These are phyloP conservation scores for Aspergillus hortae DNA, from an alignment of 2,329 filamentous ascomycete genomes.

Conservation along the genomic window DNA sequence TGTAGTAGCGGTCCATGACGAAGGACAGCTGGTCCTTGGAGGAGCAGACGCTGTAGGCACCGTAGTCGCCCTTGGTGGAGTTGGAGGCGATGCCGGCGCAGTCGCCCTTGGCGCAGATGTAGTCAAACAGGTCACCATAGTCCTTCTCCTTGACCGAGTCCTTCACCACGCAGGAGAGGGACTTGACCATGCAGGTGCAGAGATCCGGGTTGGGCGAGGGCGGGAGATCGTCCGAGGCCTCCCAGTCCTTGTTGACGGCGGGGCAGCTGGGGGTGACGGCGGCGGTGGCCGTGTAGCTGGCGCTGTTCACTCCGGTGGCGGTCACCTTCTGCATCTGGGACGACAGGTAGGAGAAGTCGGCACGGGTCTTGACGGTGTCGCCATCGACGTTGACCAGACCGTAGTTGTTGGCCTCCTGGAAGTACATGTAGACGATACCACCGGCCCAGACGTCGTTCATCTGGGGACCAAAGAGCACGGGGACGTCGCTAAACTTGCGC, in stretches of 20 bases:
- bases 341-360: slow-evolving; percentile 72
- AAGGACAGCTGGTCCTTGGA: slow-evolving; percentile 44
- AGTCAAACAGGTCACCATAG: slow-evolving; percentile 62
- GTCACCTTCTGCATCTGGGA: slow-evolving; percentile 65
- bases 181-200: slow-evolving; percentile 80
- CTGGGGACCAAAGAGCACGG: slow-evolving; percentile 69
- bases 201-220: slow-evolving; percentile 74
- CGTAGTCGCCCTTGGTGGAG: slow-evolving; percentile 40
- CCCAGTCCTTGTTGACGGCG: slow-evolving; percentile 61
- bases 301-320: slow-evolving; percentile 63
- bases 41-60: slow-evolving; percentile 48
- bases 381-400: slow-evolving; percentile 62
- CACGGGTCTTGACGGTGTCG: slow-evolving; percentile 60
- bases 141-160: slow-evolving; percentile 54
- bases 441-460: slow-evolving; percentile 91
- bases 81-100: slow-evolving; percentile 41
- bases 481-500: slow-evolving; percentile 82
- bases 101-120: slow-evolving; percentile 38
- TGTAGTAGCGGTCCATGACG: slow-evolving; percentile 47
- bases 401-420: slow-evolving; percentile 85
- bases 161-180: slow-evolving; percentile 67
- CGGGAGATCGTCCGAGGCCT: slow-evolving; percentile 66
- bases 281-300: slow-evolving; percentile 71
- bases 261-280: slow-evolving; percentile 69
- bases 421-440: slow-evolving; percentile 99